phyloP scores from a whole-genome alignment of 768 basidiomycete genomes.

The Suillus lakei region DNA sequence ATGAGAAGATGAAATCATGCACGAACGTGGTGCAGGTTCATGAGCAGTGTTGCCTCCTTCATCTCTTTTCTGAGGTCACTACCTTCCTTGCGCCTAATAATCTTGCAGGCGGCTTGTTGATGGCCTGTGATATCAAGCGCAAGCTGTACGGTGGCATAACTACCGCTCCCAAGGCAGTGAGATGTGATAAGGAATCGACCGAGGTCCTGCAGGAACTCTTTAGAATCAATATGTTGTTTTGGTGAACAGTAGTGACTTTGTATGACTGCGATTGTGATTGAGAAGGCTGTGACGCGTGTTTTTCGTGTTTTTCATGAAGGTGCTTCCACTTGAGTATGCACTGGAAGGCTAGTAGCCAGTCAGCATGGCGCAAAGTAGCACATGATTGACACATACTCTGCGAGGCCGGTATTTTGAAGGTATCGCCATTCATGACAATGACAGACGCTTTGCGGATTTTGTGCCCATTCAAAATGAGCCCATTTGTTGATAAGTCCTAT shows the following conservation, averaged over 20 bases:
- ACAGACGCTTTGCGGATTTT: slow-evolving; percentile 67
- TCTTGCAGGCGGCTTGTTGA: slow-evolving; percentile 85
- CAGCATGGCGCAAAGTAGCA: slow-evolving; percentile 2
- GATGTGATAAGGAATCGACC: slow-evolving; percentile 76
- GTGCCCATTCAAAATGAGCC: slow-evolving; percentile 71
- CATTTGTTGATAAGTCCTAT: slow-evolving; percentile 81
- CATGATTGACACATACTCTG: slow-evolving; percentile 46
- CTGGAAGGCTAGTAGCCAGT: slow-evolving; percentile 56
- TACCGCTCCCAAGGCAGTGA: slow-evolving; percentile 80
- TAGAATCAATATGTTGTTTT: slow-evolving; percentile 1
- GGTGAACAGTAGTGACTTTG: slow-evolving; percentile 46
- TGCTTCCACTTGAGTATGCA: slow-evolving; percentile 64
- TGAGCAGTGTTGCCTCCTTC: slow-evolving; percentile 81
- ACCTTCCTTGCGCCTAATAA: slow-evolving; percentile 64
- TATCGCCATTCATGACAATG: slow-evolving; percentile 80
- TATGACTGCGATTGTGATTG: slow-evolving; percentile 57
- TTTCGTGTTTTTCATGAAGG: slow-evolving; percentile 51
- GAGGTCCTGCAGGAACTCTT: slow-evolving; percentile 48
- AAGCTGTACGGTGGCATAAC: slow-evolving; percentile 82
- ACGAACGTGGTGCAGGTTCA: slow-evolving; percentile 71
- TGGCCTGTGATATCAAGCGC: slow-evolving; percentile 67
- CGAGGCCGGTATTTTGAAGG: slow-evolving; percentile 68
- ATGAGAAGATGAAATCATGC: background rate
- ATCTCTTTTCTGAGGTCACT: slow-evolving; percentile 52
- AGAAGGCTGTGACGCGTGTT: slow-evolving; percentile 59